Conservation (phyloP, 352 stramenopile species). For the Phytophthora multivora region DNA sequence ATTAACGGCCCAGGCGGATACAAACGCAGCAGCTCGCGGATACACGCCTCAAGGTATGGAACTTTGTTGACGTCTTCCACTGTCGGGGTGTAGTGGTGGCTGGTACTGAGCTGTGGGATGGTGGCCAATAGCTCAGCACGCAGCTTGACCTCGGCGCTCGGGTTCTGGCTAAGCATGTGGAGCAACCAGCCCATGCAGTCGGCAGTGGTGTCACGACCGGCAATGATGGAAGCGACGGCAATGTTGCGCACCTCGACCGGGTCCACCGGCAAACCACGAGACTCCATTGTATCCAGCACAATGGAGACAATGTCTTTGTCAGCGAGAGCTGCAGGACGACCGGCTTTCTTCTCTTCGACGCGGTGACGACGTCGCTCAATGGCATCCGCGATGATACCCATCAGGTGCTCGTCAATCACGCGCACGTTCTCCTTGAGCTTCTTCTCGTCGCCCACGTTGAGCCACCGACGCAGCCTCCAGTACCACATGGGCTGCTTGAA, state of each 20-base stretch:
- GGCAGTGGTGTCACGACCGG: constrained; percentile 70
- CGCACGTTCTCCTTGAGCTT: constrained; percentile 39
- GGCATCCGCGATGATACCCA: constrained; percentile 44
- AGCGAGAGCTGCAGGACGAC: not conserved
- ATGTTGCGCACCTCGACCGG: constrained; percentile 57
- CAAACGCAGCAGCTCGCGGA: constrained; percentile 65
- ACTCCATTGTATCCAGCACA: constrained; percentile 36
- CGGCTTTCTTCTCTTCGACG: constrained; percentile 12
- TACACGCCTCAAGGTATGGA: constrained; percentile 58
- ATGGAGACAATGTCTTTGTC: constrained; percentile 42
- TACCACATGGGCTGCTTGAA: constrained; percentile 43
- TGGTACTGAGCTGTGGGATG: constrained; percentile 27
- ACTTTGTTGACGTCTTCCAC: constrained; percentile 59
- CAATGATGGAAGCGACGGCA: constrained; percentile 73
- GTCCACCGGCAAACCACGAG: constrained; percentile 25
- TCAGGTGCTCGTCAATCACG: constrained; percentile 43
- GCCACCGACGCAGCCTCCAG: constrained; percentile 50
- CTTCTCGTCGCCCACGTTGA: constrained; percentile 45
- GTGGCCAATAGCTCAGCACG: constrained; percentile 25
- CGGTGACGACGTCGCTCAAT: constrained; percentile 32
- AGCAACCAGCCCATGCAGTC: constrained; percentile 61
- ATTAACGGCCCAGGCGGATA: constrained; percentile 52
- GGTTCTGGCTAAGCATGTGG: constrained; percentile 32
- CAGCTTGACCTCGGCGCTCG: constrained; percentile 29
- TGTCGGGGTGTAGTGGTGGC: constrained; percentile 32